A percentile compares a stretch with the other conserved stretches of the same genome.
Conservation (phyloP, 768 basidiomycete species). For the Collybia sp. region DNA sequence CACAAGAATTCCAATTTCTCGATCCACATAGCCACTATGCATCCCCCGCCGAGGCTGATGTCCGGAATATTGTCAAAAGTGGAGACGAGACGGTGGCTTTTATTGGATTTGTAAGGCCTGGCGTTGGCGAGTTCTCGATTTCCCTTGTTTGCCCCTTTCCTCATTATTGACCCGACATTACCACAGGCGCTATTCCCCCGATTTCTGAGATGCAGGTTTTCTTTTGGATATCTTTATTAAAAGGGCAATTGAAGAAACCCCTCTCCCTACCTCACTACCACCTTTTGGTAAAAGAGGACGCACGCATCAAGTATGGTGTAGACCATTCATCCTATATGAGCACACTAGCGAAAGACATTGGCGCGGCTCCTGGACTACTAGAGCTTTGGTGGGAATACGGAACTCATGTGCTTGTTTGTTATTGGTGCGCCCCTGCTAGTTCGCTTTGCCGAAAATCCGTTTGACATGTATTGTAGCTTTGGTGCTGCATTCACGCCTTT, state of each 20-base stretch:
- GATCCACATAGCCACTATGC: constrained; percentile 32
- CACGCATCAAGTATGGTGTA: constrained; percentile 56
- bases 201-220: constrained; percentile 59
- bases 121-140: constrained; percentile 37
- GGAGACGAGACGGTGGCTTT: constrained; percentile 47
- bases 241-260: constrained; percentile 35
- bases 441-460: not conserved
- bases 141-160: not conserved
- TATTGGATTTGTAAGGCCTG: constrained; percentile 54
- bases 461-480: constrained; percentile 28
- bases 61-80: constrained; percentile 34
- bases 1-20: constrained; percentile 37
- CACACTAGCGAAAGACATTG: constrained; percentile 53
- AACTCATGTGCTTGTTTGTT: constrained; percentile 43
- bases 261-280: constrained; percentile 46
- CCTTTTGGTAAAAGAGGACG: constrained; percentile 42
- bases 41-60: constrained; percentile 34
- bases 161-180: constrained; percentile 9
- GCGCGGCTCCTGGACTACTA: constrained; percentile 43
- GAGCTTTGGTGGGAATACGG: constrained; percentile 47
- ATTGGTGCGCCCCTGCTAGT: constrained; percentile 35
- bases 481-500: constrained; percentile 56
- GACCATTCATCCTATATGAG: constrained; percentile 55
- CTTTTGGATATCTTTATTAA: constrained; percentile 50
- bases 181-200: constrained; percentile 47